Conservation (phyloP, 352 stramenopile genomes). For the Globisporangium nunn region DNA sequence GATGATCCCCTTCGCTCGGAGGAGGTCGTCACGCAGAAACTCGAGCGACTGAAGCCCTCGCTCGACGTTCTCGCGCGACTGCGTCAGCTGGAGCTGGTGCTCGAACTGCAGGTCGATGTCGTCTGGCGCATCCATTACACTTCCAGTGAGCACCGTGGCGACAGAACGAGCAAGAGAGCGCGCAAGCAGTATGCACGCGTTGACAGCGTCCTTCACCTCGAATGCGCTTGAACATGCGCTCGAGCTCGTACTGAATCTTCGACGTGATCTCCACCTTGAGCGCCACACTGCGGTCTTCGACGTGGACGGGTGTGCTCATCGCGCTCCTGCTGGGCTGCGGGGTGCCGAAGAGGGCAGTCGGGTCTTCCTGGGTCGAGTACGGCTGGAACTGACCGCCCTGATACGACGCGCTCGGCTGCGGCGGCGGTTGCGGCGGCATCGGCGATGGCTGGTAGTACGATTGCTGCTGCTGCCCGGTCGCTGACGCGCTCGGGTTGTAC, state of each 20-base stretch:
- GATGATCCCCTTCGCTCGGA: constrained; percentile 40
- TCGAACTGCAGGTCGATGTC: constrained; percentile 85
- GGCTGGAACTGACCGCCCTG: constrained; percentile 21
- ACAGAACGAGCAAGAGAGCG: not conserved
- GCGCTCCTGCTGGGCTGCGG: not conserved
- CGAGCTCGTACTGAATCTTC: constrained; percentile 74
- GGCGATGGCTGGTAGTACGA: constrained; percentile 13
- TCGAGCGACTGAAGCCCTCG: constrained; percentile 69
- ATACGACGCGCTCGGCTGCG: constrained; percentile 1
- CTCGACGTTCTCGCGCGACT: constrained; percentile 73
- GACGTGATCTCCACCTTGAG: constrained; percentile 70
- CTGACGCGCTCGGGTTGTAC: constrained; percentile 21
- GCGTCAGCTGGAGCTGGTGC: constrained; percentile 73
- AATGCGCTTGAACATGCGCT: constrained; percentile 74
- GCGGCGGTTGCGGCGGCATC: not conserved
- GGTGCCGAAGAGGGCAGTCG: constrained; percentile 40
- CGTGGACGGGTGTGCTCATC: constrained; percentile 1
- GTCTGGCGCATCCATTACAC: constrained; percentile 17
- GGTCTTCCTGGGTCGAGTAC: constrained; percentile 9
- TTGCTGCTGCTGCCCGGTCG: constrained; percentile 16
- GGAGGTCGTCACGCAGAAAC: constrained; percentile 61
- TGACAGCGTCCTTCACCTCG: constrained; percentile 25
- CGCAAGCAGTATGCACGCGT: not conserved
- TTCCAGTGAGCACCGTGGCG: not conserved
- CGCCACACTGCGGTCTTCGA: constrained; percentile 38